Conservation (phyloP, 169 alveolate species). For the Haemoproteus tartakovskyi region DNA sequence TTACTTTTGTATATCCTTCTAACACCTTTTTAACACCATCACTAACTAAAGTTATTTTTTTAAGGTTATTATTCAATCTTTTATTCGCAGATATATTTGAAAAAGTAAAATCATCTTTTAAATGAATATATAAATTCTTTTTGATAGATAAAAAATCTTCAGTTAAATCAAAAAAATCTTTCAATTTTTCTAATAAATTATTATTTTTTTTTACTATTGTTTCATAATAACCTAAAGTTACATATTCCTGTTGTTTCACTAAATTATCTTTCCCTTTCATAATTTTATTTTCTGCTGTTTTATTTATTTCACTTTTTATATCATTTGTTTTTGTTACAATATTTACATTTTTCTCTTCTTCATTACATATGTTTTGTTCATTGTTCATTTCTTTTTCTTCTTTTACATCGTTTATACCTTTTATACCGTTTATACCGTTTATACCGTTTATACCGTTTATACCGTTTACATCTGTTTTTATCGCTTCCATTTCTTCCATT, state of each 20-base stretch:
- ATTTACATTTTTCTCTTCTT: too few relatives aligned
- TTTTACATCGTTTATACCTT: background rate
- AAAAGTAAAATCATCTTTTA: constrained; percentile 30
- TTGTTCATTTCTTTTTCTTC: background rate
- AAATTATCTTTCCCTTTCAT: constrained; percentile 3
- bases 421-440: background rate
- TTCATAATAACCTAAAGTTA: constrained; percentile 43
- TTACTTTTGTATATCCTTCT: constrained; percentile 61
- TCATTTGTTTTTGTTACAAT: too few relatives aligned
- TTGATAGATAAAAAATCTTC: constrained; percentile 42
- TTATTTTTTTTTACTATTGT: constrained; percentile 7
- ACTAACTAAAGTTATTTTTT: constrained; percentile 61
- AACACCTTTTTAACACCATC: constrained; percentile 18
- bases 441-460: background rate
- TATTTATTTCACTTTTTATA: too few relatives aligned
- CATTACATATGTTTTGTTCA: too few relatives aligned
- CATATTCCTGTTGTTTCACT: constrained; percentile 50
- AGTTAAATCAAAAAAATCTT: constrained; percentile 52
- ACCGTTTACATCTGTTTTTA: background rate
- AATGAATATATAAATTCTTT: constrained; percentile 56
- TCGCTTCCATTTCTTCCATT: background rate
- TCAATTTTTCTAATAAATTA: constrained; percentile 31
- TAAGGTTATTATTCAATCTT: constrained; percentile 25
- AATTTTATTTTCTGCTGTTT: background rate
- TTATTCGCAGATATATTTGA: constrained; percentile 14